These are phyloP conservation scores for Phytophthora litchii DNA, from an alignment of 352 stramenopile genomes.

Conservation along the genomic window DNA sequence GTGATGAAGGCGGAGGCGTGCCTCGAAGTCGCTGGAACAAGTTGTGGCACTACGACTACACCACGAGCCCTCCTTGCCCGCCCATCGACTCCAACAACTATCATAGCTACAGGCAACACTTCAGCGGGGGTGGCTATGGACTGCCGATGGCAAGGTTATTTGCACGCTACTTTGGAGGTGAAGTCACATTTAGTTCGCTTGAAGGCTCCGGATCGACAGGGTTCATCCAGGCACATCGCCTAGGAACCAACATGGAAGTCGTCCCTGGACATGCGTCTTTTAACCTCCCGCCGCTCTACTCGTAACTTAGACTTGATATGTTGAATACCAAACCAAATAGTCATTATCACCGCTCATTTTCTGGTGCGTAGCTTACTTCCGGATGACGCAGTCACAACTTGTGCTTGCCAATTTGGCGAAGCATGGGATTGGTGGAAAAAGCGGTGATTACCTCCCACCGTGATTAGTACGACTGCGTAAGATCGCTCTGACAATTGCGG, in stretches of 20 bases:
- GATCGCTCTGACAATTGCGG: no score
- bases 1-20: slow-evolving; percentile 98
- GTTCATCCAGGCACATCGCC: slow-evolving; percentile 83
- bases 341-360: no score
- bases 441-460: neutral
- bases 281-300: slow-evolving; percentile 41
- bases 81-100: slow-evolving; percentile 64
- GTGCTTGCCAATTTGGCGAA: no score
- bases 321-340: slow-evolving; percentile 26
- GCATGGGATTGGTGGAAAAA: slow-evolving; percentile 1
- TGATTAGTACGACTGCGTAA: slow-evolving; percentile 3
- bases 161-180: slow-evolving; percentile 98
- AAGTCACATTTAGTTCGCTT: slow-evolving; percentile 98
- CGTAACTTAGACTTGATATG: slow-evolving; percentile 34
- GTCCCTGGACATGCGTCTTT: slow-evolving; percentile 65
- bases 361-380: no score
- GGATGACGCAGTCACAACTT: no score
- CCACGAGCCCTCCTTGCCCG: slow-evolving; percentile 88
- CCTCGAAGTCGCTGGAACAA: slow-evolving; percentile 95
- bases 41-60: slow-evolving; percentile 99
- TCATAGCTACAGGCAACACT: slow-evolving; percentile 85
- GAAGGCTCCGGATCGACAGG: slow-evolving; percentile 97
- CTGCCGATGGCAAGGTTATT: slow-evolving; percentile 94
- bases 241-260: slow-evolving; percentile 78
- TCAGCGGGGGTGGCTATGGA: slow-evolving; percentile 96